Evolutionary conservation across 805 yeast genomes (phyloP), one percentile per base, ranked within the genome.

Genomic region (Komagataella phaffii): DNA sequence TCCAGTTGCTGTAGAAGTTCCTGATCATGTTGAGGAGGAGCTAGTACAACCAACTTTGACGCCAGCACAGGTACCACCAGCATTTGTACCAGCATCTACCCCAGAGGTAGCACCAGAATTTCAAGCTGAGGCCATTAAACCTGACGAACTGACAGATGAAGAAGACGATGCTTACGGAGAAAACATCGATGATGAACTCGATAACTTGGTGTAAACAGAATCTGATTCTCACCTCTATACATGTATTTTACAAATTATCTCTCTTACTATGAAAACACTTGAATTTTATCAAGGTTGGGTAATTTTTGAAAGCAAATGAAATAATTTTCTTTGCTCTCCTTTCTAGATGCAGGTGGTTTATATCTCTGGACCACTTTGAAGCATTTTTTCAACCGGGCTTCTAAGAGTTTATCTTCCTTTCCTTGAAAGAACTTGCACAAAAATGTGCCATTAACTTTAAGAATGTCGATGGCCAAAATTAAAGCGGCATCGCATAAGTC

Each of bases 401-500:
- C 85, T n/a, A 91, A 69, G 3, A 73, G 61, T 12, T 59, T 61
- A 59, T 89, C 97, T 58, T 88, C 96, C 45, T 75, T 71, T 0
- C 99, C 99, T 0, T 90, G 77, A 64, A 78, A 90, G 58, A 82
- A 84, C 65, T 93, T 93, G 71, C 95, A 85, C 12, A 88, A 83
- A 60, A 88, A 77, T 8, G 70, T 60, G 0, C 99, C 99, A 24
- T 78, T 77, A 3, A 81, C 78, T 54, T 72, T 79, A 24, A 93
- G 66, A n/a, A 86, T 66, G 54, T 81, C 84, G 51, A 83, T 73
- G 1, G 95, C 83, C 49, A 90, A 74, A 6, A 87, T 73, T 50
- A 93, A 64, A 0, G 96, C 96, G 0, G 96, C 96, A 59, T 88
- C 93, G 64, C 97, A 91, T 24, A 91, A 69, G 61, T 90, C 90